Evolutionary conservation across 2,329 filamentous ascomycete genomes (phyloP).

Genomic region (Ilyonectria mors-panacis): DNA sequence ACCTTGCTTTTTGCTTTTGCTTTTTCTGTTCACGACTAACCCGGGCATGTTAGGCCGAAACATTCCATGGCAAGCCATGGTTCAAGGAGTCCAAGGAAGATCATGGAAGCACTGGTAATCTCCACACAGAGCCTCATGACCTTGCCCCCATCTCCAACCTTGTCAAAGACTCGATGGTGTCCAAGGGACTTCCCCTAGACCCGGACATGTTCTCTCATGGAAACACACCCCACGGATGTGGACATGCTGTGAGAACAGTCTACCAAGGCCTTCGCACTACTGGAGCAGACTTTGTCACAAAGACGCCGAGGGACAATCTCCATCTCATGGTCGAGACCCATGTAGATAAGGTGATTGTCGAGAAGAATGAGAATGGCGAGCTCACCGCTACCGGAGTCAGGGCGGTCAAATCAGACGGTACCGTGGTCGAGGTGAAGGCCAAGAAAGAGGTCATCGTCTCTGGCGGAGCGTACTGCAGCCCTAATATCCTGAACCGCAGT

Average conservation of each 20-base stretch:
- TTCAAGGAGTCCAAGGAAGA: slow-evolving; percentile 63
- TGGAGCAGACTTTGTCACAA: slow-evolving; percentile 66
- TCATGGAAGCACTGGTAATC: slow-evolving; percentile 67
- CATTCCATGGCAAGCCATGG: slow-evolving; percentile 71
- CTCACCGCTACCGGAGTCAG: slow-evolving; percentile 62
- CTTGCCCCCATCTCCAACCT: slow-evolving; percentile 71
- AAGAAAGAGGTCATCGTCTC: slow-evolving; percentile 59
- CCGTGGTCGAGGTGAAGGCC: slow-evolving; percentile 55
- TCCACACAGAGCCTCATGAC: slow-evolving; percentile 71
- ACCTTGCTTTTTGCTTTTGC: background rate
- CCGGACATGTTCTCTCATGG: slow-evolving; percentile 71
- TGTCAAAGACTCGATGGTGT: slow-evolving; percentile 68
- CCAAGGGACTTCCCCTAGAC: slow-evolving; percentile 67
- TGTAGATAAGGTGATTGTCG: slow-evolving; percentile 68
- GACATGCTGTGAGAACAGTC: slow-evolving; percentile 68
- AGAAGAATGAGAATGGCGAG: slow-evolving; percentile 50
- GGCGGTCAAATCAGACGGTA: slow-evolving; percentile 59
- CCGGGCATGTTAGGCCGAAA: slow-evolving; percentile 60
- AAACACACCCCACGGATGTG: slow-evolving; percentile 67
- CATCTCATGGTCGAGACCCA: slow-evolving; percentile 63
- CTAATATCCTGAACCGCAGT: slow-evolving; percentile 66
- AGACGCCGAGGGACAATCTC: slow-evolving; percentile 59
- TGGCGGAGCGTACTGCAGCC: slow-evolving; percentile 66
- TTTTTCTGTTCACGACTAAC: slow-evolving; percentile 1
- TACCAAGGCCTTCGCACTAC: slow-evolving; percentile 67